Percentiles rank a stretch among this genome's conserved stretches.
phyloP scores from a whole-genome alignment of 805 yeast genomes.

The Teunomyces barrocoloradensis region DNA sequence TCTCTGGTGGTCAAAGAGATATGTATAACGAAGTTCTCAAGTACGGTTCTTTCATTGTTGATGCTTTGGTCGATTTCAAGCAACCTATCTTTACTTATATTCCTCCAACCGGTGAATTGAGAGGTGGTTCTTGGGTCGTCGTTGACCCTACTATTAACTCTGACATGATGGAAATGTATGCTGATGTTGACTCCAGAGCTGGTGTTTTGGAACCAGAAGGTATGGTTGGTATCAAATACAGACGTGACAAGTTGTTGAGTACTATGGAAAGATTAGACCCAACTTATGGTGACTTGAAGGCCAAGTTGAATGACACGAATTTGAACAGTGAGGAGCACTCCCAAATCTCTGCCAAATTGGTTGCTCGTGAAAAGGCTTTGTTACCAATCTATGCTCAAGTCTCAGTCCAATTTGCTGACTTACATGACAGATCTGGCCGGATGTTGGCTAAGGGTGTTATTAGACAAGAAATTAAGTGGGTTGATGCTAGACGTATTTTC shows the following conservation, averaged over 20 bases:
- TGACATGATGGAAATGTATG: constrained; percentile 99
- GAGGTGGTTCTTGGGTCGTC: constrained; percentile 99
- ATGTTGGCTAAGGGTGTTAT: constrained; percentile 95
- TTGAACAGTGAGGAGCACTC: constrained; percentile 65
- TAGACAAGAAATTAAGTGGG: constrained; percentile 82
- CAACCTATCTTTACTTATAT: constrained; percentile 97
- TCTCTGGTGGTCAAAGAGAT: constrained; percentile 99
- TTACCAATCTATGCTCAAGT: constrained; percentile 89
- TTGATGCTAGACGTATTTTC: constrained; percentile 87
- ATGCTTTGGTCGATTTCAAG: constrained; percentile 90
- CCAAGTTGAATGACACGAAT: constrained; percentile 49
- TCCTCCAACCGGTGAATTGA: constrained; percentile 96
- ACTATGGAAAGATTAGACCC: constrained; percentile 90
- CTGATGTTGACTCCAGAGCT: constrained; percentile 91
- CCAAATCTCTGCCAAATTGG: constrained; percentile 60
- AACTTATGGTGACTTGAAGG: constrained; percentile 66
- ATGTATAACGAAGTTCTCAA: constrained; percentile 98
- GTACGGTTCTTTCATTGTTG: constrained; percentile 96
- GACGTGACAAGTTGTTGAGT: constrained; percentile 86
- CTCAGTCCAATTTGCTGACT: constrained; percentile 94
- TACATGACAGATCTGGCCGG: constrained; percentile 96
- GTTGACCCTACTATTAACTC: constrained; percentile 97
- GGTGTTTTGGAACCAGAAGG: constrained; percentile 99
- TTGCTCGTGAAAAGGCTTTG: constrained; percentile 74
- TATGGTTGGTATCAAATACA: constrained; percentile 97